Evolutionary conservation across 306 rosid genomes (phyloP).

Genomic region (Acacia acuminata): DNA sequence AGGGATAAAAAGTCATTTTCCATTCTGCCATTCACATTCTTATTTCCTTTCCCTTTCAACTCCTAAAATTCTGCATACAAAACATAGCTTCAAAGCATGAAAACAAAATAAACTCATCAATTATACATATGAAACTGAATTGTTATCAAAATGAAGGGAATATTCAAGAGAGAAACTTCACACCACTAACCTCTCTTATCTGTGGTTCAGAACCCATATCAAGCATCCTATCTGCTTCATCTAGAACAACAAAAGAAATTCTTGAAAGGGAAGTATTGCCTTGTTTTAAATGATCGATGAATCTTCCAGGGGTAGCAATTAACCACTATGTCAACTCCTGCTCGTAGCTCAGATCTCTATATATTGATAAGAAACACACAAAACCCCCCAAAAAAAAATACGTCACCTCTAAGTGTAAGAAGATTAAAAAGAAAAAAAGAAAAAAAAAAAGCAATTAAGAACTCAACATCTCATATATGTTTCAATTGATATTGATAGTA

Average conservation of each 20-base stretch:
- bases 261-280: constrained; percentile 78
- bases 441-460: too few species aligned
- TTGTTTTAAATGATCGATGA: constrained; percentile 88
- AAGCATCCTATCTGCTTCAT: too few species aligned
- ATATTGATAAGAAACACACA: constrained; percentile 30
- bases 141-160: too few species aligned
- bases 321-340: constrained; percentile 78
- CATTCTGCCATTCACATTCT: neutral
- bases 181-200: too few species aligned
- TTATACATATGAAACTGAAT: constrained; percentile 14
- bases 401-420: too few species aligned
- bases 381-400: too few species aligned
- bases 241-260: constrained; percentile 77
- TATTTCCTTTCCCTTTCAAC: neutral
- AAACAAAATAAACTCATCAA: neutral
- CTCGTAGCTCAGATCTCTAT: constrained; percentile 82
- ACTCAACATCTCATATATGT: too few species aligned
- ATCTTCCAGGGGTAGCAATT: constrained; percentile 95
- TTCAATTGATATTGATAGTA: too few species aligned
- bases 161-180: too few species aligned
- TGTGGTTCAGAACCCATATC: too few species aligned
- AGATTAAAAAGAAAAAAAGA: too few species aligned
- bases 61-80: neutral
- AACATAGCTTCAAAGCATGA: neutral
- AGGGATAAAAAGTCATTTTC: neutral